These are phyloP conservation scores for Striga hermonthica DNA, from an alignment of 305 asterid species.

Conservation along the genomic window DNA sequence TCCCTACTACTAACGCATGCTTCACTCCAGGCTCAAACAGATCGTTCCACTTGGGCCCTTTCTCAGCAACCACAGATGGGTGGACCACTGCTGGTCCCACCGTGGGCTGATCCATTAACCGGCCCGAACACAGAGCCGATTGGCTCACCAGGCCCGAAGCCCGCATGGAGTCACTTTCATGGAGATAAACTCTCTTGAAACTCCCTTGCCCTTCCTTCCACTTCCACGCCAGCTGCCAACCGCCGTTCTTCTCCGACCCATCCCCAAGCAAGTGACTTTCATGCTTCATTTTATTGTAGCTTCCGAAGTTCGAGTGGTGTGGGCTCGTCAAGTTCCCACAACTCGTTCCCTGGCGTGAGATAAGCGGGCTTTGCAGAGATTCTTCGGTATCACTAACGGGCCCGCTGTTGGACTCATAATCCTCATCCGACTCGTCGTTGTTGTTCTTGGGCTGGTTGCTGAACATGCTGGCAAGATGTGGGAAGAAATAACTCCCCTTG, in stretches of 20 bases:
- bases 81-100: conserved; percentile 50
- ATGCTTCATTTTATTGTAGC: neutral
- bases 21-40: conserved; percentile 62
- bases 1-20: conserved; percentile 60
- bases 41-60: conserved; percentile 40
- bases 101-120: conserved; percentile 43
- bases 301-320: neutral
- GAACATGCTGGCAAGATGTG: conserved; percentile 28
- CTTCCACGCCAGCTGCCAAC: conserved; percentile 73
- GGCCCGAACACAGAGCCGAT: conserved; percentile 46
- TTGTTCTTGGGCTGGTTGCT: conserved; percentile 9
- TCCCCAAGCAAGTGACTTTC: conserved; percentile 24
- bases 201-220: conserved; percentile 44
- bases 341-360: conserved; percentile 31
- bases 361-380: conserved; percentile 22
- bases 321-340: conserved; percentile 1
- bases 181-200: conserved; percentile 56
- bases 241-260: conserved; percentile 57
- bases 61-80: conserved; percentile 43
- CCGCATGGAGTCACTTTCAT: conserved; percentile 44
- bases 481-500: conserved; percentile 18
- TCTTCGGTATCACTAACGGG: conserved; percentile 27
- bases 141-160: conserved; percentile 66
- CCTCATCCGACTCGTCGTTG: conserved; percentile 30
- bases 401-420: conserved; percentile 1